phyloP scores from a whole-genome alignment of 208 protist genomes.

The Leishmania aethiopica region DNA sequence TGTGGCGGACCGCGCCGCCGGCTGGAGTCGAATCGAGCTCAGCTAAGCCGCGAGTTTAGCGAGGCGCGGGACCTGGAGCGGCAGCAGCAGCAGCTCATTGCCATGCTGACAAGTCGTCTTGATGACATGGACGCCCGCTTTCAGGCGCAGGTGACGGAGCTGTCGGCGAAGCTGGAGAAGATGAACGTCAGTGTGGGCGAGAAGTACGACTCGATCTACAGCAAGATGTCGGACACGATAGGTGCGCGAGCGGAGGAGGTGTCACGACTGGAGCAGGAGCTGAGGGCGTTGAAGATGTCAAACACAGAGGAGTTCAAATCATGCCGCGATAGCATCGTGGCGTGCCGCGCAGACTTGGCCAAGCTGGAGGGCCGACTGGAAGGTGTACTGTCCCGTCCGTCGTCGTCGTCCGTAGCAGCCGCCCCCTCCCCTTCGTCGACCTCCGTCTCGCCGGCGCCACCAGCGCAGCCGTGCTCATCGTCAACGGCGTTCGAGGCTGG shows the following conservation, averaged over 20 bases:
- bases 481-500: background rate
- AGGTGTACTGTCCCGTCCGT: slow-evolving; percentile 6
- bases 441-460: background rate
- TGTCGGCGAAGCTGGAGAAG: slow-evolving; percentile 20
- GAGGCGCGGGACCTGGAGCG: slow-evolving; percentile 23
- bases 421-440: background rate
- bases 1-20: slow-evolving; percentile 8
- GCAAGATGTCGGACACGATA: slow-evolving; percentile 17
- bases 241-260: background rate
- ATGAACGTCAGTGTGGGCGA: slow-evolving; percentile 5
- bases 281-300: slow-evolving; percentile 12
- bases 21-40: slow-evolving; percentile 8
- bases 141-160: slow-evolving; percentile 17
- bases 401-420: background rate
- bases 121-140: slow-evolving; percentile 40
- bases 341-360: slow-evolving; percentile 22
- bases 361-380: slow-evolving; percentile 17
- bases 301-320: slow-evolving; percentile 19
- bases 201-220: slow-evolving; percentile 13
- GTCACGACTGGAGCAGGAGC: slow-evolving; percentile 15
- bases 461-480: background rate
- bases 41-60: slow-evolving; percentile 10
- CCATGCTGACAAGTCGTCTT: slow-evolving; percentile 48
- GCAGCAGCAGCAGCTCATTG: slow-evolving; percentile 60
- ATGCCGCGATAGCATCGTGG: slow-evolving; percentile 21